Evolutionary conservation across 495 filamentous ascomycete genomes (phyloP), one percentile per base, ranked within the genome.

Genomic region (Daldinia concentrica): DNA sequence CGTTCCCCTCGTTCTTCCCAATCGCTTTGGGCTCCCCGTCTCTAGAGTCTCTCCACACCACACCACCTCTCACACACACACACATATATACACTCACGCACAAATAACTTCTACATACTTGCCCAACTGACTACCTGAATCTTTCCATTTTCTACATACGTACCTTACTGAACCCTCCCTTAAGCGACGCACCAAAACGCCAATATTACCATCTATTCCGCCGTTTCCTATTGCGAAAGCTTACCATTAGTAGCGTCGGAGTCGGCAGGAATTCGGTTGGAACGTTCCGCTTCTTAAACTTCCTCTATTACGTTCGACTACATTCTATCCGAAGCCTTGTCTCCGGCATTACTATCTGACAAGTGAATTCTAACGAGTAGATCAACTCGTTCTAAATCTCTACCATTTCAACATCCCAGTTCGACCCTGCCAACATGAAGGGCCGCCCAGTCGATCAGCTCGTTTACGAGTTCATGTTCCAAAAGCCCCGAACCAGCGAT

Each of bases 401-500:
- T 34, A 64, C 55, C 12, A 41, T 26, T 56, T 19, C 17, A 62
- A 55, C 27, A 12, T 29, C 14, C n/a, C 30, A 62, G 15, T 19
- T 41, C 27, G 15, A 39, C 36, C 17, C 50, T 5, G 26, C 52
- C 80, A 80, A 80, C 61, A 88, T 88, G 86, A 87, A 83, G 77
- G 83, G 83, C 51, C 82, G 79, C 30, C 80, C 83, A 11, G 71
- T 88, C 61, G 85, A 87, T 24, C 75, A 85, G 61, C 81, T 88
- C 77, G 83, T 88, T 58, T 86, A 85, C 79, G 83, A 84, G 78
- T 78, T 72, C 68, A 82, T 88, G 81, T 87, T 86, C 59, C 84
- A 83, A n/a, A 84, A 81, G 56, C 82, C 84, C 19, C 83, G 83
- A 59, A 65, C 79, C 29, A 80, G 72, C 29, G 86, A 87, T 70